Percentiles rank a stretch among this genome's conserved stretches.
phyloP scores from a whole-genome alignment of 768 basidiomycete species.

The Boletus edulis region DNA sequence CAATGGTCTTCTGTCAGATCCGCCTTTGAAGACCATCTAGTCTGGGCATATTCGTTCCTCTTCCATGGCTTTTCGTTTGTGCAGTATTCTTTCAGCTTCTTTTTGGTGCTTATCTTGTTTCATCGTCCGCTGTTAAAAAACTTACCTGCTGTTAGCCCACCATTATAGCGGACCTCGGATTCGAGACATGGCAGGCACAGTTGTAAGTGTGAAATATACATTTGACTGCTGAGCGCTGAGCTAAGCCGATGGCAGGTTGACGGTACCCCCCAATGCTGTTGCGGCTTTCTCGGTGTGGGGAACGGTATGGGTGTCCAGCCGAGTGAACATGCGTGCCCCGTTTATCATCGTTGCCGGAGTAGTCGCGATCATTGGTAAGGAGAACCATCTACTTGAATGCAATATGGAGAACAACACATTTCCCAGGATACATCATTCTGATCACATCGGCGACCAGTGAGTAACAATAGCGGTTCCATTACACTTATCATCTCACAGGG shows the following conservation, averaged over 20 bases:
- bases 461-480: constrained; percentile 6
- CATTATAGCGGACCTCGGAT: constrained; percentile 57
- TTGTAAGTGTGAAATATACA: constrained; percentile 35
- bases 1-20: constrained; percentile 56
- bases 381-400: not conserved
- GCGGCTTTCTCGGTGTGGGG: constrained; percentile 48
- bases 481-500: not conserved
- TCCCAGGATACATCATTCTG: constrained; percentile 56
- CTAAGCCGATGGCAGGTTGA: constrained; percentile 38
- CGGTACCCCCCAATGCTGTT: constrained; percentile 54
- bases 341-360: constrained; percentile 51
- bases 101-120: constrained; percentile 37
- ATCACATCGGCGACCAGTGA: constrained; percentile 44
- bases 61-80: constrained; percentile 65
- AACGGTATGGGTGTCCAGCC: constrained; percentile 52
- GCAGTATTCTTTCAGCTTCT: constrained; percentile 56
- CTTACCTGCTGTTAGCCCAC: constrained; percentile 42
- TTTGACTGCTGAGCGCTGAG: not conserved
- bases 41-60: constrained; percentile 58
- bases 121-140: not conserved
- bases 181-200: constrained; percentile 58
- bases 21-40: constrained; percentile 55
- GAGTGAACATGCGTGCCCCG: constrained; percentile 43
- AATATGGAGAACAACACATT: not conserved
- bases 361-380: constrained; percentile 51